phyloP scores from a whole-genome alignment of 164 flowering plant species.

The Akebia trifoliata region DNA sequence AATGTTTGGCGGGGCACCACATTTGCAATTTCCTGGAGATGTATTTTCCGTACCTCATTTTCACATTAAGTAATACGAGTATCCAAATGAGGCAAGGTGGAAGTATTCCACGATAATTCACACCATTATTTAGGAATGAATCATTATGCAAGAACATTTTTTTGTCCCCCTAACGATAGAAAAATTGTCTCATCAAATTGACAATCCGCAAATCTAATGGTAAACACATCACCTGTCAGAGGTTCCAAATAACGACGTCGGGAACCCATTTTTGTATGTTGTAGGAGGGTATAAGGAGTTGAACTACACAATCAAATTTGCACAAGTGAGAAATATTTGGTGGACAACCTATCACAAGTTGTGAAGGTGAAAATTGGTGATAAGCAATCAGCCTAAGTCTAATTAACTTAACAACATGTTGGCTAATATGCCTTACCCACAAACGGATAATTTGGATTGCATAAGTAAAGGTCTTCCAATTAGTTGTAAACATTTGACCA shows the following conservation, averaged over 20 bases:
- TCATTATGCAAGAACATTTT: no score
- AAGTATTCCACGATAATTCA: background rate
- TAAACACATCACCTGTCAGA: background rate
- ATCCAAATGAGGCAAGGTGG: background rate
- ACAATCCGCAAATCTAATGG: background rate
- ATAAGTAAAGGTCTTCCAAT: background rate
- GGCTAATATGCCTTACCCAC: background rate
- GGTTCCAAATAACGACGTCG: slow-evolving; percentile 1
- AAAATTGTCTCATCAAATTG: background rate
- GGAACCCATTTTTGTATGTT: background rate
- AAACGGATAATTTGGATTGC: background rate
- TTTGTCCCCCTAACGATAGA: background rate
- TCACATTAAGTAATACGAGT: background rate
- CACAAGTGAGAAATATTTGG: background rate
- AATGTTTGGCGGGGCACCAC: no score
- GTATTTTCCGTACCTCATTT: background rate
- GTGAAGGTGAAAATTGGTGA: background rate
- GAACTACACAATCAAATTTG: background rate
- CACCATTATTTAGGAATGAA: background rate
- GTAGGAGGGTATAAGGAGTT: background rate
- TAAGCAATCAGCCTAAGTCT: background rate
- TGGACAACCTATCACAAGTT: background rate
- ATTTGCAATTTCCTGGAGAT: background rate
- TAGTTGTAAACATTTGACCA: background rate
- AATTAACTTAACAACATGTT: background rate